These are phyloP conservation scores for Entelexis paramagnoliae DNA, from an alignment of 1,139 yeast genomes.

Conservation along the genomic window DNA sequence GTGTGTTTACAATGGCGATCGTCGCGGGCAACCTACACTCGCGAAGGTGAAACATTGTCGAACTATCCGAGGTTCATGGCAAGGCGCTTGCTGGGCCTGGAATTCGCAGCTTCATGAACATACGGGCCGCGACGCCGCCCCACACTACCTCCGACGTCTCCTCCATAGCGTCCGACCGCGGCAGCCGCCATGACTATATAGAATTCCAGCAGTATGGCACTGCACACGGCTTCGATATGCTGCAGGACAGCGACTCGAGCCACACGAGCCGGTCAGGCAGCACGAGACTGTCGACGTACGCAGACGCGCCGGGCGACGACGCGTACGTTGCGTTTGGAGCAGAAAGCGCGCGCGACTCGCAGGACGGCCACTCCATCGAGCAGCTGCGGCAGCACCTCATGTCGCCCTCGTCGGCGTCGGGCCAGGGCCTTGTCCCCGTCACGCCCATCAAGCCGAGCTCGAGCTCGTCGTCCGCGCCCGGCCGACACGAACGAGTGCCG, in stretches of 20 bases:
- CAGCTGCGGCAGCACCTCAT: constrained; percentile 1
- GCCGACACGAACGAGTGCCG: no score
- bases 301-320: not conserved
- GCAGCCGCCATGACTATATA: not conserved
- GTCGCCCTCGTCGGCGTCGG: not conserved
- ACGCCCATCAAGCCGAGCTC: constrained; percentile 4
- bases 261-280: not conserved
- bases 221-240: not conserved
- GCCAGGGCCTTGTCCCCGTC: constrained; percentile 3
- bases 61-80: not conserved
- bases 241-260: constrained; percentile 3
- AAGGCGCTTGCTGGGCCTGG: not conserved
- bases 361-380: not conserved
- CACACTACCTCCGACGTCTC: not conserved
- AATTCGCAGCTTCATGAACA: not conserved
- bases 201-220: constrained; percentile 1
- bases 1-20: constrained; percentile 1
- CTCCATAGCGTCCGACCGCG: not conserved
- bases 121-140: not conserved
- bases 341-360: not conserved
- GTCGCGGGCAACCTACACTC: not conserved
- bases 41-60: not conserved
- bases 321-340: not conserved
- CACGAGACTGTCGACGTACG: not conserved
- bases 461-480: no score